Base-by-base conservation (phyloP, 1,139 yeast species). In the Protomyces inundatus region DNA sequence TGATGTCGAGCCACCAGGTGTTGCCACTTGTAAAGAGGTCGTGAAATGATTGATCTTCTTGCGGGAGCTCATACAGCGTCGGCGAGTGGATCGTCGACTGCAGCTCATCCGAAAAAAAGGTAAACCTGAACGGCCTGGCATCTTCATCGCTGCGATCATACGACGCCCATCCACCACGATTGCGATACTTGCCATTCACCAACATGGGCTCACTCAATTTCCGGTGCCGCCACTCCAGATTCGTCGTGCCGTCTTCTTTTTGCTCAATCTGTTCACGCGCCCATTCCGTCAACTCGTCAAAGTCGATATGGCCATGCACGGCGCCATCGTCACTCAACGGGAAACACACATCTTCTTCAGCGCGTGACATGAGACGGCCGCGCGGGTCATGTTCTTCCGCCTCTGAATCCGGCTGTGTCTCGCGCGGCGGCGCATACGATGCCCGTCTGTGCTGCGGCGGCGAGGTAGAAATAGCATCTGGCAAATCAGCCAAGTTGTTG, bases 31-130 rank as follows among this genome's bases (percentile, higher is more conserved):
- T 68, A 68, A 83, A 83, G 39, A 83, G 71, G 66, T 82, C 85
- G 14, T 77, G 77, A 69, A 82, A 82, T 1, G 78, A 76, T 63
- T 80, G 82, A 3, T 80, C 82, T 7, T 83, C 83, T 10, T 67
- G 69, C 5, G 67, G 64, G n/a, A 69, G 40, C 23, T 70, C 98
- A 12, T 96, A 86, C 42, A 93, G 84, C 3, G 88, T 86, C 0
- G 97, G 93, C 0, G 97, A 84, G 74, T 93, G 98, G 14, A 93
- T 84, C 0, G 98, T 93, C 14, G 90, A 84, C 23, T 87, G 88
- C 69, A 93, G 77, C 71, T 90, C 96, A 69, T 91, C 97, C 68
- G 98, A 80, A 74, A 93, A 93, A 72, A 91, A 93, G 0, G 98
- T 90, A 76, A 88, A 93, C 67, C 98, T 78, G 69, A 80, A 79